Evolutionary conservation across 306 rosid genomes (phyloP).

Genomic region (Erythrophleum fordii): DNA sequence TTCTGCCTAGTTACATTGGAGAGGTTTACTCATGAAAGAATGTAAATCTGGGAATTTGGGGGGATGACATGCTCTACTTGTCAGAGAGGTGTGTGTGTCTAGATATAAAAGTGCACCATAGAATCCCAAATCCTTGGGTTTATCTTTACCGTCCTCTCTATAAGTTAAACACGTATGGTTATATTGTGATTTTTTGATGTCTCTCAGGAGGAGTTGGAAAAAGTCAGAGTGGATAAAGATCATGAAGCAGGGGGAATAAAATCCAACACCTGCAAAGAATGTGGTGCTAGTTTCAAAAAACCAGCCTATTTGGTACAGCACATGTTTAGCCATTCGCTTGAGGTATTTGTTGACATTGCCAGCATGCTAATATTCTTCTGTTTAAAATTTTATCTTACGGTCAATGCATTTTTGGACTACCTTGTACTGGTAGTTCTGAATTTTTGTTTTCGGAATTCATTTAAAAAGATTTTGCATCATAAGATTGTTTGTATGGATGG

Average conservation of each 20-base stretch:
- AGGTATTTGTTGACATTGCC: slow-evolving; percentile 54
- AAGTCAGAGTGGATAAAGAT: slow-evolving; percentile 36
- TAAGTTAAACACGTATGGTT: neutral
- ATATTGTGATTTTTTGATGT: slow-evolving; percentile 9
- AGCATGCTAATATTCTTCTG: neutral
- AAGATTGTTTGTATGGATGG: neutral
- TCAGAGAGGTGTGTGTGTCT: neutral
- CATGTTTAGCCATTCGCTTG: slow-evolving; percentile 78
- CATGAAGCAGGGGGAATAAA: slow-evolving; percentile 22
- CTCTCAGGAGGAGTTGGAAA: slow-evolving; percentile 61
- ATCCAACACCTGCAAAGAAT: slow-evolving; percentile 63
- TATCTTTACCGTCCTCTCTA: neutral
- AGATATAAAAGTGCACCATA: neutral
- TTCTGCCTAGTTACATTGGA: neutral
- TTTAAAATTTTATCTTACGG: too few relatives aligned
- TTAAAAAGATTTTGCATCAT: neutral
- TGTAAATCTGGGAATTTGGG: neutral
- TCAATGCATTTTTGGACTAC: neutral
- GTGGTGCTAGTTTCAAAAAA: slow-evolving; percentile 76
- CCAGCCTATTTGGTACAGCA: slow-evolving; percentile 81
- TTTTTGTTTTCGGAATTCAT: neutral
- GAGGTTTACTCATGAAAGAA: neutral
- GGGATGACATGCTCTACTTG: neutral
- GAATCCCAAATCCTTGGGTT: neutral
- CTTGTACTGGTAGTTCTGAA: neutral